Base-by-base conservation (phyloP, 441 rosid species). In the Croton laevigatus region DNA sequence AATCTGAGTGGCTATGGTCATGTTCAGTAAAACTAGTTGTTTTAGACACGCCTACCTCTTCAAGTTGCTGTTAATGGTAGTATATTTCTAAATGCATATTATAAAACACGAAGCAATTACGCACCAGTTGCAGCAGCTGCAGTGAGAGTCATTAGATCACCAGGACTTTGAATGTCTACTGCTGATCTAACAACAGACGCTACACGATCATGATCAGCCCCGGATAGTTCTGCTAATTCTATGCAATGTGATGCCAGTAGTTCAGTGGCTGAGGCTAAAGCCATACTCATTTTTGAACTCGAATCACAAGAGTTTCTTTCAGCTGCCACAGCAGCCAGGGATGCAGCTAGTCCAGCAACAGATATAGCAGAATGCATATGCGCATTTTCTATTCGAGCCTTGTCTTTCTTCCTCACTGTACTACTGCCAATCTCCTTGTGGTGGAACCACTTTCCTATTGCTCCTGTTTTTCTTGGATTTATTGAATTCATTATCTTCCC, bases 91-190 rank as follows among this genome's bases (percentile, higher is more conserved):
- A 27, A 27, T 27, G 1, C 32, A 27, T 27, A 27, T 27, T 2
- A 27, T 27, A 27, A 27, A 27, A 27, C 42, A 40, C 10, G 44
- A 27, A 51, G 53, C 16, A 20, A 17, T 61, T 13, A 66, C 36
- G 45, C 52, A 52, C 99, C 98, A 52, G 97, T 94, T 55, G 96
- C 97, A 38, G 99, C 98, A 23, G 96, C 92, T 3, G 98, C 99
- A 60, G 97, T 92, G n/a, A 92, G 90, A 66, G 99, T 94, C 85
- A 88, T 77, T 34, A 94, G 88, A 86, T 94, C 97, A 48, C 98
- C 89, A 0, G 97, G 87, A 69, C 84, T 82, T 53, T 76, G 88
- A 57, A 92, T 82, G 68, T 90, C 97, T 14, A 94, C 88, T 20
- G 96, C 94, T 71, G 99, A 94, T 70, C 85, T 83, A 32, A 92